Conservation (phyloP, 2,329 filamentous ascomycete genomes). For the Cercospora beticola region DNA sequence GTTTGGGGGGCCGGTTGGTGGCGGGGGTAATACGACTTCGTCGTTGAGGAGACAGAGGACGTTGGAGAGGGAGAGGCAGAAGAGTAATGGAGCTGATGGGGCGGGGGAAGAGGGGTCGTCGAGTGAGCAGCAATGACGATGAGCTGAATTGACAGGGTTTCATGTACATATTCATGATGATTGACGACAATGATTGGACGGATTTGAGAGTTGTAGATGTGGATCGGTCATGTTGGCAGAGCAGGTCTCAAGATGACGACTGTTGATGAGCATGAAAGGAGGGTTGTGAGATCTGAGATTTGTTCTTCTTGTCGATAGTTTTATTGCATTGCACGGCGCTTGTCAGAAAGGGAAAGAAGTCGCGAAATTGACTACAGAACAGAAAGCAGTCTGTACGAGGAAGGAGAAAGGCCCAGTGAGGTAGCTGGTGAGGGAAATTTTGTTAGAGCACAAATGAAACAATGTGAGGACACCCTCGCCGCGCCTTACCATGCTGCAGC, state of each 20-base stretch:
- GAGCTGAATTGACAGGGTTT: not conserved
- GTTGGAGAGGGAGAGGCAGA: slow-evolving; percentile 10
- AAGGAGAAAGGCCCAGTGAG: too few relatives aligned
- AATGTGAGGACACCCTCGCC: too few relatives aligned
- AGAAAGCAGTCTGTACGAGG: too few relatives aligned
- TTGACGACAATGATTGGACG: not conserved
- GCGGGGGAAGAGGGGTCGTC: not conserved
- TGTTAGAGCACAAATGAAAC: too few relatives aligned
- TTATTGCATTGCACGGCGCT: not conserved
- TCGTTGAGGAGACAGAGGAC: slow-evolving; percentile 21
- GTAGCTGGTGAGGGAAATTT: too few relatives aligned
- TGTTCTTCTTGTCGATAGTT: not conserved
- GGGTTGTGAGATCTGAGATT: not conserved
- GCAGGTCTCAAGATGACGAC: not conserved
- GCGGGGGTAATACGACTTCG: not conserved
- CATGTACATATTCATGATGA: not conserved
- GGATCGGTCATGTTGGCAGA: not conserved
- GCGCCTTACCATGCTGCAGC: too few relatives aligned
- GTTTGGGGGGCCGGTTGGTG: slow-evolving; percentile 20
- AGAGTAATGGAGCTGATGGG: not conserved
- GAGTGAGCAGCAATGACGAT: not conserved
- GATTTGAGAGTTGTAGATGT: not conserved
- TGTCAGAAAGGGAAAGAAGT: not conserved
- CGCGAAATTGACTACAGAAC: not conserved
- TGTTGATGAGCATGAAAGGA: not conserved